phyloP scores from a whole-genome alignment of 768 basidiomycete genomes.

The Serpula lacrymans region DNA sequence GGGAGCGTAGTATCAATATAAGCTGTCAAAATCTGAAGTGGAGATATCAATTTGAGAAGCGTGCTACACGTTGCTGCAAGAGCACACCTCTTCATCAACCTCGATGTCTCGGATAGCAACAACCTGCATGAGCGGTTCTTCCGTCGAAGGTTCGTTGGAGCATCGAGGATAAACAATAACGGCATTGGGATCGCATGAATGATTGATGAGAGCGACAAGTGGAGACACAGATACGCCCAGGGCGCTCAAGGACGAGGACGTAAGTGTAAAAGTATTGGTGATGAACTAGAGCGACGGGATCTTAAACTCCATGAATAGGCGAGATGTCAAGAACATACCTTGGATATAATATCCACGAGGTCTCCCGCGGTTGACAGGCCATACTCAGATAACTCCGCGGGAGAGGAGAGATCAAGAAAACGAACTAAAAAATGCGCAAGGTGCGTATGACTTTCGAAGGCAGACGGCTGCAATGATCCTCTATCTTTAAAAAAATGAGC shows the following conservation, averaged over 20 bases:
- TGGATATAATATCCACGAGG: conserved; percentile 69
- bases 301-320: conserved; percentile 1
- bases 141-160: conserved; percentile 24
- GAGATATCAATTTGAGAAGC: not conserved
- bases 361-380: conserved; percentile 57
- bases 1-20: conserved; percentile 88
- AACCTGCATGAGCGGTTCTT: conserved; percentile 69
- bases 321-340: conserved; percentile 39
- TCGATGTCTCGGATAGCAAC: conserved; percentile 65
- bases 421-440: conserved; percentile 72
- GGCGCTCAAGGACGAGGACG: conserved; percentile 72
- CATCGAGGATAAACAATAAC: conserved; percentile 85
- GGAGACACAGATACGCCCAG: conserved; percentile 87
- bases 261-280: conserved; percentile 88
- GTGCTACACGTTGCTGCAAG: not conserved
- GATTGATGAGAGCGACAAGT: conserved; percentile 75
- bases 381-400: conserved; percentile 54
- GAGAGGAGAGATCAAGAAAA: conserved; percentile 60
- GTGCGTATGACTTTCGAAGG: conserved; percentile 58
- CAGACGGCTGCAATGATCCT: conserved; percentile 42
- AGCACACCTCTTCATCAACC: conserved; percentile 65
- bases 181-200: conserved; percentile 85
- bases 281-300: conserved; percentile 59
- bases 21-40: conserved; percentile 73
- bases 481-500: conserved; percentile 44